Base-by-base conservation (phyloP, 2,329 filamentous ascomycete genomes). In the Thermomyces lanuginosus region DNA sequence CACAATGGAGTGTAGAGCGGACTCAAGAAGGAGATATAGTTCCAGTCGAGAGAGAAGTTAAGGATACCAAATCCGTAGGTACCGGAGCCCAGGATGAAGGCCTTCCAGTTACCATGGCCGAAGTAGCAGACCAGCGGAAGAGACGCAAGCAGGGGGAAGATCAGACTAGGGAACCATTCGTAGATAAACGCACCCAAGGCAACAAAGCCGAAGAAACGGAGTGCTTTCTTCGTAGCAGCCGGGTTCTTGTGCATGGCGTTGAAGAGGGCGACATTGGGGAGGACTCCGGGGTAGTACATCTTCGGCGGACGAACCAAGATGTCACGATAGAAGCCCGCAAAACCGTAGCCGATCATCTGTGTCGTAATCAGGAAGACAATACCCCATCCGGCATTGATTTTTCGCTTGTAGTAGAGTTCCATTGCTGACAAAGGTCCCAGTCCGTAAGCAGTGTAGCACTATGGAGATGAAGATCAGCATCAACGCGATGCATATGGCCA, bases 11-110 rank as follows among this genome's bases (percentile, higher is more conserved):
- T 26, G 24, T 26, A 26, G 9, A 16, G 18, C 12, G 24, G 24
- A 4, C 3, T 18, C 24, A 16, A 11, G 16, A 26, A 26, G 11
- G 24, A 4, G 24, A 26, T 19, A 17, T 26, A 26, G 24, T 26
- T 26, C 24, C 24, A 26, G 9, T 26, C 24, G 8, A 26, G 16
- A 19, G 24, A 26, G n/a, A 26, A 26, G 24, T 26, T 17, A 10
- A 26, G 16, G 4, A 26, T 16, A 17, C 17, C 24, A 20, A 26
- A 26, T 26, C 24, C 24, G 20, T 26, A 26, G 16, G 16, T 16
- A 16, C 24, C 24, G 14, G 24, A 26, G 11, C 24, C 24, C 16
- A 26, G 24, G 9, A 26, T 8, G 18, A 26, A 26, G 12, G 24
- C 15, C 11, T 26, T 26, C 24, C 24, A 26, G 16, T 26, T 16